Evolutionary conservation across 2,329 filamentous ascomycete species (phyloP).

Genomic region (Aspergillus sp.): DNA sequence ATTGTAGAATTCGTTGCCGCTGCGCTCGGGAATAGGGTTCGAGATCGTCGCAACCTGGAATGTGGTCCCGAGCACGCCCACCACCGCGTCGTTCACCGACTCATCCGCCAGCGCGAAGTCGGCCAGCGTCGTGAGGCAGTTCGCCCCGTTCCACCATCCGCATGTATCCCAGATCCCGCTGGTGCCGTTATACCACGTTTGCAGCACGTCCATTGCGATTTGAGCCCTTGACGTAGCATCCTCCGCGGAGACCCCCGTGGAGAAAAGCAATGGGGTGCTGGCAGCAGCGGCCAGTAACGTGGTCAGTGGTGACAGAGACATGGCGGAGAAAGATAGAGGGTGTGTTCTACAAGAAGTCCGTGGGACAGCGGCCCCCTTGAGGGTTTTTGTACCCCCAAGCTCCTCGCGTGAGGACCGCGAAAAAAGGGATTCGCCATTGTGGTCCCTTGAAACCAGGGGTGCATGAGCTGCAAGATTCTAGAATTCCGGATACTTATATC

Average conservation of each 20-base stretch:
- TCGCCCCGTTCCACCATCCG: slow-evolving; percentile 75
- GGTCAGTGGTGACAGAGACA: not conserved
- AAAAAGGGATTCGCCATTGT: not conserved
- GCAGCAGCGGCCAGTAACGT: not conserved
- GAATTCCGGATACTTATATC: not conserved
- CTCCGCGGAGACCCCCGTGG: not conserved
- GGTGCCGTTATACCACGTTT: slow-evolving; percentile 60
- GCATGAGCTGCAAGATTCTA: not conserved
- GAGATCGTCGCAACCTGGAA: slow-evolving; percentile 25
- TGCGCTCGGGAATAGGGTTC: slow-evolving; percentile 14
- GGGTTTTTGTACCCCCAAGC: not conserved
- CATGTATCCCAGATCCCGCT: slow-evolving; percentile 64
- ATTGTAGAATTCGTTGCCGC: slow-evolving; percentile 5
- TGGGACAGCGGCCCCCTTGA: no score
- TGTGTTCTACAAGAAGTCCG: not conserved
- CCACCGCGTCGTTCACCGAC: slow-evolving; percentile 33
- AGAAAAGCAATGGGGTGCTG: not conserved
- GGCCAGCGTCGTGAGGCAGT: slow-evolving; percentile 62
- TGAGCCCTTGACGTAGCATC: slow-evolving; percentile 3
- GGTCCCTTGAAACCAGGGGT: not conserved
- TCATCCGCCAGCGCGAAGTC: slow-evolving; percentile 49
- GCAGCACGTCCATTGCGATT: slow-evolving; percentile 47
- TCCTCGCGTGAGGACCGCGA: not conserved
- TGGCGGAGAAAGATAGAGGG: not conserved
- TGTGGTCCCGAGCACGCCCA: slow-evolving; percentile 46